phyloP scores from a whole-genome alignment of 106 monocot genomes.

The Alisma plantagoaquatica region DNA sequence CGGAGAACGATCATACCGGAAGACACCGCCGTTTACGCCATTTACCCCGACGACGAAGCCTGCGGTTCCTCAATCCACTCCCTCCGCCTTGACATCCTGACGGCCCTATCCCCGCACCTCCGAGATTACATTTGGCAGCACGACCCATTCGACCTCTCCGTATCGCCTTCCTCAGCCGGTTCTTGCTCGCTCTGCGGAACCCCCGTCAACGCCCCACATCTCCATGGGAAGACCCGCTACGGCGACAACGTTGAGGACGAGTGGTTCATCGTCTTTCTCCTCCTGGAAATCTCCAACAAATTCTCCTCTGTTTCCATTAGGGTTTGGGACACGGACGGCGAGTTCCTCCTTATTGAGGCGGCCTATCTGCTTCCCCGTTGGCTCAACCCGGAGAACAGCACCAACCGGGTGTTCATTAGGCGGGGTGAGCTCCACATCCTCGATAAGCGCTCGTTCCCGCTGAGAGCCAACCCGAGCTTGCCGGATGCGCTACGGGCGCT shows the following conservation, averaged over 20 bases:
- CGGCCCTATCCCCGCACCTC: constrained; percentile 22
- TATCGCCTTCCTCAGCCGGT: constrained; percentile 16
- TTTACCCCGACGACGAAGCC: constrained; percentile 26
- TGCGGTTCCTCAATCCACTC: constrained; percentile 15
- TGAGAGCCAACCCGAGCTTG: constrained; percentile 17
- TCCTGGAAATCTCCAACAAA: constrained; percentile 34
- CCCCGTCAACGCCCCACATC: constrained; percentile 35
- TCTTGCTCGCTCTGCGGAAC: constrained; percentile 28
- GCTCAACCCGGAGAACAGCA: constrained; percentile 53
- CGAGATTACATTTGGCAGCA: constrained; percentile 70
- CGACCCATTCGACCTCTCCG: constrained; percentile 47
- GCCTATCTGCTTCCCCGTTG: constrained; percentile 68
- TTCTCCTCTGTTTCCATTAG: constrained; percentile 42
- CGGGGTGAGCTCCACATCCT: constrained; percentile 60
- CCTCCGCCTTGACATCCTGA: constrained; percentile 21
- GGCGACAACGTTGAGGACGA: constrained; percentile 92
- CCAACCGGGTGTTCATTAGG: constrained; percentile 73
- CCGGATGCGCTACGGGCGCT: constrained; percentile 33
- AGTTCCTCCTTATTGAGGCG: constrained; percentile 94
- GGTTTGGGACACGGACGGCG: constrained; percentile 83
- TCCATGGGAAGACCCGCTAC: constrained; percentile 61
- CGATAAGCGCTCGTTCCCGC: constrained; percentile 21
- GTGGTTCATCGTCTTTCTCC: constrained; percentile 80
- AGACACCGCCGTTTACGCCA: constrained; percentile 41
- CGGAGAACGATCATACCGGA: constrained; percentile 16